phyloP scores from a whole-genome alignment of 1,284 basidiomycete genomes.

The Schizophyllum commune region DNA sequence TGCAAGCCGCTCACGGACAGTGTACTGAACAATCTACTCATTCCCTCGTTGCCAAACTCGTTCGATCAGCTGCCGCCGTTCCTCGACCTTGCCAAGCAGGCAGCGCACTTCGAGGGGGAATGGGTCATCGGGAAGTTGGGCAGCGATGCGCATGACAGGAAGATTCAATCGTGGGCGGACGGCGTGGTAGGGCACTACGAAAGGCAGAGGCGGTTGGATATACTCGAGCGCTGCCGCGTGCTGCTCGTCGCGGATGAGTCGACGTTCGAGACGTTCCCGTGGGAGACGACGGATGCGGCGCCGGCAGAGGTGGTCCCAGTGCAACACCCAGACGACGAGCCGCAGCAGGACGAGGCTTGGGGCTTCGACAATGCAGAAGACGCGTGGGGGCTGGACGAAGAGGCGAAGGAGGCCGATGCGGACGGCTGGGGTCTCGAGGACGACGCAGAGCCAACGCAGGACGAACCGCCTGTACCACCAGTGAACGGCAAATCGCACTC shows the following conservation, averaged over 20 bases:
- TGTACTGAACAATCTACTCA: constrained; percentile 56
- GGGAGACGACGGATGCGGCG: constrained; percentile 13
- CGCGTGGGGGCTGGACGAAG: constrained; percentile 32
- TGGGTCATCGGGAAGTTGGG: constrained; percentile 44
- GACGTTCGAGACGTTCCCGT: constrained; percentile 23
- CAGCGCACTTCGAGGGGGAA: constrained; percentile 56
- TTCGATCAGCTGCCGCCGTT: constrained; percentile 52
- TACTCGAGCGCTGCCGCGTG: constrained; percentile 42
- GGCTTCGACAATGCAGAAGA: constrained; percentile 18
- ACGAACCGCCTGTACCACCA: constrained; percentile 1
- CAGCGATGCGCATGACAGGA: constrained; percentile 23
- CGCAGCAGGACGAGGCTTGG: constrained; percentile 14
- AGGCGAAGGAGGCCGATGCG: constrained; percentile 18
- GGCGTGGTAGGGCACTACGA: constrained; percentile 66
- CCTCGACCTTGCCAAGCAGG: constrained; percentile 43
- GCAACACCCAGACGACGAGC: constrained; percentile 19
- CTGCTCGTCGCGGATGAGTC: neutral
- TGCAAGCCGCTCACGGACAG: constrained; percentile 49
- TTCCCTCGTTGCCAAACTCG: constrained; percentile 59
- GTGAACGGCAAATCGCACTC: constrained; percentile 7
- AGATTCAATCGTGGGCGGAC: constrained; percentile 53
- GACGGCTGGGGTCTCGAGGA: constrained; percentile 24
- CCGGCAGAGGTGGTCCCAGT: constrained; percentile 25
- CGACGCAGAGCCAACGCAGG: constrained; percentile 13
- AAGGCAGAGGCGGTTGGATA: constrained; percentile 51